A percentile compares a stretch with the other conserved stretches of the same genome.
phyloP scores from a whole-genome alignment of 2,329 filamentous ascomycete species.

The Cryoendolithus antarcticus region DNA sequence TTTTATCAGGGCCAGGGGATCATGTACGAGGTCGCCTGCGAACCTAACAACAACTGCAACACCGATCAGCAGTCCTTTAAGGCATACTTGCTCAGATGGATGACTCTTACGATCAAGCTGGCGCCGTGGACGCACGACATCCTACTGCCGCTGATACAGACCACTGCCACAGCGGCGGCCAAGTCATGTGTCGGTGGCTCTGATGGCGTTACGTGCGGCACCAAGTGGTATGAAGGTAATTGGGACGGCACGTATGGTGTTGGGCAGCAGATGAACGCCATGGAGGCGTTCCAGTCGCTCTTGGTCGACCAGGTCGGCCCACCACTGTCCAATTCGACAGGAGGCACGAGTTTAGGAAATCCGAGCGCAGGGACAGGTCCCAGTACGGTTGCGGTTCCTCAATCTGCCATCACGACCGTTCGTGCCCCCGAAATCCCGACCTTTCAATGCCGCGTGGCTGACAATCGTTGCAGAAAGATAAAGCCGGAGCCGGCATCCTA shows the following conservation, averaged over 20 bases:
- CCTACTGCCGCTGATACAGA: slow-evolving; percentile 41
- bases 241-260: slow-evolving; percentile 39
- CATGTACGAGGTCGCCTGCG: slow-evolving; percentile 36
- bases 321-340: slow-evolving; percentile 37
- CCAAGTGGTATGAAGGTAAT: slow-evolving; percentile 27
- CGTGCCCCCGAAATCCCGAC: slow-evolving; percentile 26
- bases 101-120: slow-evolving; percentile 44
- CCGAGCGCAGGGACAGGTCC: slow-evolving; percentile 27
- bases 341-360: slow-evolving; percentile 40
- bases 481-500: slow-evolving; percentile 47
- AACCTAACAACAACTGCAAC: slow-evolving; percentile 29
- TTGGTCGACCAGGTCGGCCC: slow-evolving; percentile 26
- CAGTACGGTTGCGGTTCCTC: slow-evolving; percentile 25
- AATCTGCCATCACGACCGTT: slow-evolving; percentile 17
- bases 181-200: slow-evolving; percentile 38
- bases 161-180: slow-evolving; percentile 43
- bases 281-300: slow-evolving; percentile 38
- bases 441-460: slow-evolving; percentile 8
- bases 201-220: slow-evolving; percentile 34
- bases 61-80: slow-evolving; percentile 32
- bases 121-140: slow-evolving; percentile 42
- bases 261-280: slow-evolving; percentile 45
- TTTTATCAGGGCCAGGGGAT: slow-evolving; percentile 23
- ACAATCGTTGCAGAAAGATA: slow-evolving; percentile 32
- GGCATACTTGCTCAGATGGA: slow-evolving; percentile 32